Base-by-base conservation (phyloP, 2,329 filamentous ascomycete species). In the Neonectria ditissima region DNA sequence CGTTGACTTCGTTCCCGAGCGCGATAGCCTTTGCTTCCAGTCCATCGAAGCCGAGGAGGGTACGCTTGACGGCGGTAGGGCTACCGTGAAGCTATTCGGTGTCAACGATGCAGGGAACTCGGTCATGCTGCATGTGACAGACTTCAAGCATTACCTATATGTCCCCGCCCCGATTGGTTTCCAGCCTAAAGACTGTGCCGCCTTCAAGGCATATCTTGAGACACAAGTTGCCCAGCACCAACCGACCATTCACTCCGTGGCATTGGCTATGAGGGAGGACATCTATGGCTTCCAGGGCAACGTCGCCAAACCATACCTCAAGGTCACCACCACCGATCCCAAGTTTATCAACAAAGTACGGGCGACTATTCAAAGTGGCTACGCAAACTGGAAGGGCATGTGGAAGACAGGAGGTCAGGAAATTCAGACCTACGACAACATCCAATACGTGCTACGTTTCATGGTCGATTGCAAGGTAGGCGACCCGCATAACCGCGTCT, bases 31-130 rank as follows among this genome's bases (percentile, higher is more conserved):
- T n/a, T 89, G 87, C 68, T 98, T 99, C 75, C 96, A 99, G 80
- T 92, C 97, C 75, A 99, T 99, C 70, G 97, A 99, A 75, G 91
- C 89, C 1, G 94, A 98, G 76, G 95, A 99, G 77, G 95, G 96
- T 20, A 92, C 89, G 4, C 79, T 97, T 2, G 83, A 91, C 76
- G 92, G 92, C 52, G 93, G 92, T 20, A 90, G 80, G 75, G 84
- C 92, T 0, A 91, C 93, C 0, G 88, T 99, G 61, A 97, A 96
- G 82, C 86, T 99, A 20, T 99, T 98, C 80, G 96, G 96, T 73
- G 94, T 98, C 4, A 97, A 93, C 2, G 80, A 88, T 72, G 78
- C 83, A 65, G 96, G 96, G 57, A 91, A 99, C 79, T 99, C 96
- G 3, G 93, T 97, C 41, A 87, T 99, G 78, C 84, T 99, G 13